Evolutionary conservation across 1,284 basidiomycete genomes (phyloP).

Genomic region (Laetiporus sulphureus): DNA sequence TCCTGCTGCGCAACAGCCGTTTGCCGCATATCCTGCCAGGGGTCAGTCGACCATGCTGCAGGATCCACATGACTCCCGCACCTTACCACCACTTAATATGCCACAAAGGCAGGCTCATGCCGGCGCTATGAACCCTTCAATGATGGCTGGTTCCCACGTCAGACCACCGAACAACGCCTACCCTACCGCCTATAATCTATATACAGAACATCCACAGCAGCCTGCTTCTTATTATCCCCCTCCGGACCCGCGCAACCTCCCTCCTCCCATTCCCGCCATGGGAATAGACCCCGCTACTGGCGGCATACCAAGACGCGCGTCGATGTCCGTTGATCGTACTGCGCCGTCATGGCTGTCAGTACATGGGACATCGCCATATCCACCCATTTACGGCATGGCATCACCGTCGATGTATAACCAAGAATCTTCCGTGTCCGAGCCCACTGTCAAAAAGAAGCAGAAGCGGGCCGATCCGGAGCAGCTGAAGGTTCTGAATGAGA

Average conservation of each 20-base stretch:
- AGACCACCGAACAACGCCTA: slow-evolving; percentile 23
- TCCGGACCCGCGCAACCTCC: slow-evolving; percentile 23
- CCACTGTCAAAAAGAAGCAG: slow-evolving; percentile 77
- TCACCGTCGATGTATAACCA: slow-evolving; percentile 34
- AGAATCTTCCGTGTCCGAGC: slow-evolving; percentile 40
- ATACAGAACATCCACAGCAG: slow-evolving; percentile 19
- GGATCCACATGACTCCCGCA: slow-evolving; percentile 36
- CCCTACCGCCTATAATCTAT: slow-evolving; percentile 16
- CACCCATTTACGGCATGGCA: slow-evolving; percentile 29
- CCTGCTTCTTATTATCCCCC: slow-evolving; percentile 16
- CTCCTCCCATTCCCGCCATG: slow-evolving; percentile 28
- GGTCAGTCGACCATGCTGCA: slow-evolving; percentile 38
- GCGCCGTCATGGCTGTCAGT: slow-evolving; percentile 19
- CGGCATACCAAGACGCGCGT: slow-evolving; percentile 19
- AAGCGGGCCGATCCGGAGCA: slow-evolving; percentile 77
- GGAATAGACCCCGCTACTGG: slow-evolving; percentile 20
- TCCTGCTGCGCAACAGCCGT: slow-evolving; percentile 36
- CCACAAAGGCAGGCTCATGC: slow-evolving; percentile 23
- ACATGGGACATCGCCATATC: slow-evolving; percentile 35
- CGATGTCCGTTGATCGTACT: slow-evolving; percentile 27
- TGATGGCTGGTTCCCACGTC: slow-evolving; percentile 16
- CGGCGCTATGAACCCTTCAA: slow-evolving; percentile 14
- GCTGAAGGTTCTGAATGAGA: slow-evolving; percentile 72
- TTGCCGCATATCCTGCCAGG: slow-evolving; percentile 42
- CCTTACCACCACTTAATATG: slow-evolving; percentile 41